A percentile compares a stretch with the other conserved stretches of the same genome.
These are phyloP conservation scores for Capronia coronata DNA, from an alignment of 2,329 filamentous ascomycete genomes.

Conservation along the genomic window DNA sequence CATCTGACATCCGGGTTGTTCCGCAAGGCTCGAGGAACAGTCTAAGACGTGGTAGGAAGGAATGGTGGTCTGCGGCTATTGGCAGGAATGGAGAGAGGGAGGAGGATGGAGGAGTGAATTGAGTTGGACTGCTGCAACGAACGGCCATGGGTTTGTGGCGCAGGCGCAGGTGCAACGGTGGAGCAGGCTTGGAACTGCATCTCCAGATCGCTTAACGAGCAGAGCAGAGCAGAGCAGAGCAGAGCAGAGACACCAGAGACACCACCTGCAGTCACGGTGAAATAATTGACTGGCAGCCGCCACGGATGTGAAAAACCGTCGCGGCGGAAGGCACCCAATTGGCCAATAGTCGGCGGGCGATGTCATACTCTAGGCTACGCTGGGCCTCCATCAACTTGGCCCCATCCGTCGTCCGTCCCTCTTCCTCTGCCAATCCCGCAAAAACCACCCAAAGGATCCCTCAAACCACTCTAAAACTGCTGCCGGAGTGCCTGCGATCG, in stretches of 20 bases:
- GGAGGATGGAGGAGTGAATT: background rate
- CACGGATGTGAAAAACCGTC: background rate
- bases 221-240: no score
- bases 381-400: no score
- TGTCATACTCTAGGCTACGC: slow-evolving; percentile 7
- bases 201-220: background rate
- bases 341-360: no score
- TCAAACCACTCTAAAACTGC: no score
- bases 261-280: no score
- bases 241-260: no score
- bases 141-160: background rate
- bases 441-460: background rate
- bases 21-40: background rate
- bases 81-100: background rate
- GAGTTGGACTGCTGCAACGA: background rate
- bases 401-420: no score
- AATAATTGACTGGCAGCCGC: no score
- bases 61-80: background rate
- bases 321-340: background rate
- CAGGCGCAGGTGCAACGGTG: background rate
- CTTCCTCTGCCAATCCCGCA: no score
- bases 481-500: background rate
- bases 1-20: background rate
- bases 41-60: background rate
- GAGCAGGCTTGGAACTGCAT: slow-evolving; percentile 5